Base-by-base conservation (phyloP, 2,329 filamentous ascomycete genomes). In the Ascocoryne sarcoides region DNA sequence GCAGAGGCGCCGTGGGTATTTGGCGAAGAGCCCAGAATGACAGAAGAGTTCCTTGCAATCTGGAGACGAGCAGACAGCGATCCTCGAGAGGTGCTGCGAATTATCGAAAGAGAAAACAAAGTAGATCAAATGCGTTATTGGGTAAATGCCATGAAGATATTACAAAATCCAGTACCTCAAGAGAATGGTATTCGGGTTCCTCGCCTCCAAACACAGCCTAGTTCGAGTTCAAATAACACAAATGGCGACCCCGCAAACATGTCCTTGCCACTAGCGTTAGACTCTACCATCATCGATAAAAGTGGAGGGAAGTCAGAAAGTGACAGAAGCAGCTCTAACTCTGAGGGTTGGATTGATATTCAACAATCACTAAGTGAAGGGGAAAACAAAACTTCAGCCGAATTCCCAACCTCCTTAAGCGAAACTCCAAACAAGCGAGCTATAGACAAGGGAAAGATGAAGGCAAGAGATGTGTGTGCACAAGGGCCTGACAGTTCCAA, bases 31-130 rank as follows among this genome's bases (percentile, higher is more conserved):
- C 54, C 53, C 10, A 48, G 44, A 34, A 54, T 53, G 45, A 54
- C 51, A 10, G 54, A 55, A 44, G 71, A 66, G 54, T 75, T 64
- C 59, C 63, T 71, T 49, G 68, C 65, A 40, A 78, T 75, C 28
- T 80, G 77, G 59, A 66, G 69, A 31, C 72, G 73, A 40, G 76
- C 77, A 1, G 68, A 69, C 32, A 78, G 78, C 4, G 70, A 82
- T 49, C 69, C 70, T 0, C 66, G 73, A 26, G 69, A 68, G 43
- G 75, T 84, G 18, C 49, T 81, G 3, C 64, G 68, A 30, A 75
- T 84, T 16, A 77, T 82, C 21, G 69, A 72, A 29, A 69, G 75
- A 28, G 77, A 82, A 50, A 68, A 71, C 4, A 66, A 76, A 2
- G 67, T 73, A 40, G 72, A 76, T 9, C 70, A 73, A 36, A 66